Conservation (phyloP, 192 early-diverging fungal species). For the Rhizophagus clarus region DNA sequence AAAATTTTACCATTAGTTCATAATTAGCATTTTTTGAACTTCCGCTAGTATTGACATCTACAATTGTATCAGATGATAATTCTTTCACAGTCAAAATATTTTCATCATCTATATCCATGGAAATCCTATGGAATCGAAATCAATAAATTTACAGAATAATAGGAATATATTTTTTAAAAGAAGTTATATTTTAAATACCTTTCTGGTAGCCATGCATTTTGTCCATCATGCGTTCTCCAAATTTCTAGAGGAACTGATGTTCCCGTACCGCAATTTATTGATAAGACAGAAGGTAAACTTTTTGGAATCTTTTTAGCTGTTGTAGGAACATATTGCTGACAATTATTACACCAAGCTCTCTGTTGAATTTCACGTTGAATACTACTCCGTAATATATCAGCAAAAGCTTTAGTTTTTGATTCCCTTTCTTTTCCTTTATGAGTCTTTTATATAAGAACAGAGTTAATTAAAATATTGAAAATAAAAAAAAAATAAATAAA, state of each 20-base stretch:
- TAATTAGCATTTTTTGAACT: slow-evolving; percentile 52
- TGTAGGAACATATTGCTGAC: slow-evolving; percentile 82
- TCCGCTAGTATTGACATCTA: slow-evolving; percentile 30
- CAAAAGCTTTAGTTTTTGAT: slow-evolving; percentile 42
- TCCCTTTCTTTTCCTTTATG: slow-evolving; percentile 37
- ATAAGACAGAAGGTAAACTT: slow-evolving; percentile 69
- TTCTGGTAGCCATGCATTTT: slow-evolving; percentile 51
- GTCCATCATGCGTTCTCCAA: slow-evolving; percentile 48
- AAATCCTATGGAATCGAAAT: slow-evolving; percentile 44
- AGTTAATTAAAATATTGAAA: slow-evolving; percentile 6
- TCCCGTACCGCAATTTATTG: slow-evolving; percentile 75
- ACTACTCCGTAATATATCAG: slow-evolving; percentile 55
- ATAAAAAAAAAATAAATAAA: background rate
- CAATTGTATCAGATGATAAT: slow-evolving; percentile 35
- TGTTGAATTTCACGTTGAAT: slow-evolving; percentile 70
- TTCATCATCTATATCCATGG: slow-evolving; percentile 47
- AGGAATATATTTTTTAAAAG: too few relatives aligned
- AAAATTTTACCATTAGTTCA: slow-evolving; percentile 57
- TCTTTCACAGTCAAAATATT: slow-evolving; percentile 46
- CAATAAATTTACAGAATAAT: background rate
- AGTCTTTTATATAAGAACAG: slow-evolving; percentile 27
- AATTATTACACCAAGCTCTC: slow-evolving; percentile 85
- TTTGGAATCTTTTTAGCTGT: slow-evolving; percentile 71
- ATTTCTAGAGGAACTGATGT: slow-evolving; percentile 54
- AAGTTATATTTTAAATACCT: slow-evolving; percentile 37